Percentiles rank a stretch among this genome's conserved stretches.
phyloP scores from a whole-genome alignment of 768 basidiomycete species.

The Rhodotorula sphaerocarpa region DNA sequence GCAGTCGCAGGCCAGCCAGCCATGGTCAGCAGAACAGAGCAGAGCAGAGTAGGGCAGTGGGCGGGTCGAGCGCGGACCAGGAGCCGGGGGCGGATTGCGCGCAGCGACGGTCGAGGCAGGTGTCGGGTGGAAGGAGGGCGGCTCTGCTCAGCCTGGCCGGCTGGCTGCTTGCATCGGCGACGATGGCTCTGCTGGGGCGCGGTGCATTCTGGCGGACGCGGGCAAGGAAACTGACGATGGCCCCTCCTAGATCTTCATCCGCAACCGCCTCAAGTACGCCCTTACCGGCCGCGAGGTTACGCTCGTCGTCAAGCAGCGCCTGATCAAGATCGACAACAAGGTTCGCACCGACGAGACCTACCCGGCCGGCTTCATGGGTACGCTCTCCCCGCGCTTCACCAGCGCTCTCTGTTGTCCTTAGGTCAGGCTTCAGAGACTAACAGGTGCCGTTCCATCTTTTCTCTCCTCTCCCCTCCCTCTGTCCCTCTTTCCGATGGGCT shows the following conservation, averaged over 20 bases:
- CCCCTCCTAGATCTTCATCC: slow-evolving; percentile 64
- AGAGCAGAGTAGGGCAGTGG: too few relatives aligned
- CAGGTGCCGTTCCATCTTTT: slow-evolving; percentile 2
- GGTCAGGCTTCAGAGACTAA: slow-evolving; percentile 8
- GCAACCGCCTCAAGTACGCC: slow-evolving; percentile 98
- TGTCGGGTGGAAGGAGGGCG: too few relatives aligned
- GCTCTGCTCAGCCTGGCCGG: too few relatives aligned
- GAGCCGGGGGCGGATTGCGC: too few relatives aligned
- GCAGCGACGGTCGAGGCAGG: too few relatives aligned
- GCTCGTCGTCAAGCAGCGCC: slow-evolving; percentile 84
- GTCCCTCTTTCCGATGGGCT: neutral
- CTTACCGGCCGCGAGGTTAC: slow-evolving; percentile 93
- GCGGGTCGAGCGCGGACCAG: too few relatives aligned
- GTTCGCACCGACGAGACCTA: slow-evolving; percentile 95
- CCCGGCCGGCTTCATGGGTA: slow-evolving; percentile 96
- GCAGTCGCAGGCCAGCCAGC: too few relatives aligned
- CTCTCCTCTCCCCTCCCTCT: neutral
- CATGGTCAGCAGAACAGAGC: too few relatives aligned
- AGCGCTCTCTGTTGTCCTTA: slow-evolving; percentile 7
- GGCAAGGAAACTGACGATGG: too few relatives aligned
- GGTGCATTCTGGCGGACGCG: too few relatives aligned
- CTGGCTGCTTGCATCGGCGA: too few relatives aligned
- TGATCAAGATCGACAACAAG: slow-evolving; percentile 98
- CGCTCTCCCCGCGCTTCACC: slow-evolving; percentile 1
- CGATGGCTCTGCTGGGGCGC: too few relatives aligned